Evolutionary conservation across 2,329 filamentous ascomycete genomes (phyloP).

Genomic region (Whalleya microplaca): DNA sequence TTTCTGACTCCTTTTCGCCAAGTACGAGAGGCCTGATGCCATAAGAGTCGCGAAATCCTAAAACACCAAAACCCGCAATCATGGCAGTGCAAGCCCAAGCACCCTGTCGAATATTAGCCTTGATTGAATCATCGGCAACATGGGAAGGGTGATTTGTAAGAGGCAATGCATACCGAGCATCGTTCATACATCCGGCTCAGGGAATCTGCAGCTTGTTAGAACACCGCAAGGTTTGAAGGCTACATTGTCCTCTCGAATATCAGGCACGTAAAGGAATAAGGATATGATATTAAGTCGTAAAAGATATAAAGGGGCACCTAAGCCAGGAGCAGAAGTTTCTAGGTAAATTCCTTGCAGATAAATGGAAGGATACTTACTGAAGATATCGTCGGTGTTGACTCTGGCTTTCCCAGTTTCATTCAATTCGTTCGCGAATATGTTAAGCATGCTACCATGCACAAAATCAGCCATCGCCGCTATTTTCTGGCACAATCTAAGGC

Average conservation of each 20-base stretch:
- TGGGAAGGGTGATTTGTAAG: background rate
- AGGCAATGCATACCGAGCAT: slow-evolving; percentile 45
- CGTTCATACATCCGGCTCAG: slow-evolving; percentile 73
- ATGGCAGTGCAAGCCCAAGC: slow-evolving; percentile 85
- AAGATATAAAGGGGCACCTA: background rate
- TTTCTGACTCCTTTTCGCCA: slow-evolving; percentile 65
- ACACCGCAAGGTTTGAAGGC: background rate
- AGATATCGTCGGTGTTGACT: slow-evolving; percentile 81
- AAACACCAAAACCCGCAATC: slow-evolving; percentile 80
- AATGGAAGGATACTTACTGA: slow-evolving; percentile 44
- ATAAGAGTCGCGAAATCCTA: slow-evolving; percentile 72
- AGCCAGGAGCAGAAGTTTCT: background rate
- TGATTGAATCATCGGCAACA: background rate
- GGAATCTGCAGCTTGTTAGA: slow-evolving; percentile 43
- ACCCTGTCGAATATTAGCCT: slow-evolving; percentile 49
- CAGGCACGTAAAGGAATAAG: no score
- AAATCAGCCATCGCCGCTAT: background rate
- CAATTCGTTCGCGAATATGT: slow-evolving; percentile 23
- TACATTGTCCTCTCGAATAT: background rate
- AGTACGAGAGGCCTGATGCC: slow-evolving; percentile 80
- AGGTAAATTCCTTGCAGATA: background rate
- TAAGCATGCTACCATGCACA: slow-evolving; percentile 17
- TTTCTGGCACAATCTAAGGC: background rate
- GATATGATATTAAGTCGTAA: background rate
- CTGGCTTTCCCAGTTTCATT: slow-evolving; percentile 79